Base-by-base conservation (phyloP, 2,329 filamentous ascomycete genomes). In the Didymellaceae sp. region DNA sequence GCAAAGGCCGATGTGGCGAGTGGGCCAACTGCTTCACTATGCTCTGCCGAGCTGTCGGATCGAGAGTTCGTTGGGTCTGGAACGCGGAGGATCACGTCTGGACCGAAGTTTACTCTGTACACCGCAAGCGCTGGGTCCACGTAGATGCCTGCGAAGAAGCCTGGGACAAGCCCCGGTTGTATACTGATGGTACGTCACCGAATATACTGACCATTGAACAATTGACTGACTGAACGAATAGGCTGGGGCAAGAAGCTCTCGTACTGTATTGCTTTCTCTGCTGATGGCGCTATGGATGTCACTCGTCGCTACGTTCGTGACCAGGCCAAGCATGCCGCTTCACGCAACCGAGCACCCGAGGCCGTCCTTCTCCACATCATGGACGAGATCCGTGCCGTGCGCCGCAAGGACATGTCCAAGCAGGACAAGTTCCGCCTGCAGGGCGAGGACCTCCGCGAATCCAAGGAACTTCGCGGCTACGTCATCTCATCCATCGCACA, bases 1-100 rank as follows among this genome's bases (percentile, higher is more conserved):
- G 90, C 61, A 84, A 89, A 61, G 94, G 94, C 26, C 87, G 94
- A 61, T 88, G 88, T 54, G 94, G 94, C 55, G 94, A 99, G 77
- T 97, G 94, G 91, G 91, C 91, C 60, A 97, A 97, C 76, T 97
- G 92, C 80, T 99, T 99, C 77, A 93, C 88, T 77, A 97, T 97
- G 94, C 82, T 99, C 43, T 97, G 93, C 79, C 86, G 93, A 53
- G 94, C 94, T 4, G 86, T 97, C 11, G 93, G 93, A 40, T 90
- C 89, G 53, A 85, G 93, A 54, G 91, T 97, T 18, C 86, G 94
- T 66, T 99, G 94, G 94, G 89, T 99, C 9, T 99, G 94, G 94
- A 97, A 97, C 63, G 88, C 89, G 22, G 94, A 97, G 74, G 94
- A 97, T 72, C 90, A 97, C 68, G 90, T 97, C 20, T 99, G 94